Base-by-base conservation (phyloP, 306 rosid species). In the Senna tora region DNA sequence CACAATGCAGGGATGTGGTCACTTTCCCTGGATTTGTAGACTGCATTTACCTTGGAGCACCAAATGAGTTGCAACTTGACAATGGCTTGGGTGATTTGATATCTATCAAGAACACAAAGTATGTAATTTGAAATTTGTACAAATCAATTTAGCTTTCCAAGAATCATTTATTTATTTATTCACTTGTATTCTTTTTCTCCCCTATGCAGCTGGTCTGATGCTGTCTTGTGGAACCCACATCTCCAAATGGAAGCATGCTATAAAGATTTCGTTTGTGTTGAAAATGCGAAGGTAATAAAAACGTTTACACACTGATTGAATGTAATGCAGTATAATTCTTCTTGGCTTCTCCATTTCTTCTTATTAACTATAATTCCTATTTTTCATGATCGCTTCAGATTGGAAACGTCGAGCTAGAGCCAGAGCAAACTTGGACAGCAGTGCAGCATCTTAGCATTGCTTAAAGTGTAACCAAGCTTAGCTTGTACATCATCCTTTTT, bases 1-100 rank as follows among this genome's bases (percentile, higher is more conserved):
- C 13, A 46, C 16, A 47, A 75, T 74, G 75, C 90, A 94, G 98
- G 86, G 92, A 94, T 46, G 79, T 66, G 21, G 85, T 94, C 71
- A 82, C 88, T 79, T 94, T 91, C 78, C 98, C 98, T 56, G 98
- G 97, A 91, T 94, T 91, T 81, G 90, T 94, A 49, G 98, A 94
- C 74, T 94, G 97, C 17, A 43, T 94, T 51, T 91, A 89, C 84
- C 85, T 94, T 59, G 86, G 84, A 12, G 72, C 95, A 50, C 91
- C 96, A 45, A 62, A 63, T 66, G 97, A 86, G 82, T 78, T 94
- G 84, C 83, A 52, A 25, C 88, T 94, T 57, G 92, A 87, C 78
- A 94, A 91, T 79, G 98, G 98, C 75, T 83, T 91, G 88, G 97
- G 97, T 43, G 95, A 91, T 68, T 39, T 73, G 43, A 85, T 94